Evolutionary conservation across 2,329 filamentous ascomycete species (phyloP), one percentile per base, ranked within the genome.

Genomic region (Alternaria sp.): DNA sequence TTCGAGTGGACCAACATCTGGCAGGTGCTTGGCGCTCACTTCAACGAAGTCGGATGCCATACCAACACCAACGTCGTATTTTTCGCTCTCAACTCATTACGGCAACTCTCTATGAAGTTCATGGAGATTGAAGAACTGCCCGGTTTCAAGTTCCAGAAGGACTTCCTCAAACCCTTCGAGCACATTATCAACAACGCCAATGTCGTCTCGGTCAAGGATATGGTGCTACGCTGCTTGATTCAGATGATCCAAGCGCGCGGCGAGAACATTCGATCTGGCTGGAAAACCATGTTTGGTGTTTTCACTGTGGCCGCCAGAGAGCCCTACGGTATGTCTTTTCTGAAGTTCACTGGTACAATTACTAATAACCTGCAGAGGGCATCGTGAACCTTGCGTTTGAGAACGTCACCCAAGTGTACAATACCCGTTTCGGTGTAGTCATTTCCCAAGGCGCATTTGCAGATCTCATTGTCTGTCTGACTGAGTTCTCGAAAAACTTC

Each of bases 111-210:
- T 1, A 98, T 99, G 94, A 91, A 94, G 17, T 99, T 99, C 77
- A 92, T 99, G 91, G 96, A 99, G 80, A 93, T 98, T 64, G 96
- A 97, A 78, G 96, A 99, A 79, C 82, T 99, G 70, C 93, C 96
- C 1, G 96, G 96, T 74, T 99, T 99, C 87, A 98, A 98, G 80
- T 99, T 99, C 77, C 96, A 99, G 74, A 99, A 99, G 79, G 95
- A 99, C 78, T 99, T 99, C 79, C 83, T 99, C 57, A 98, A 97
- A 81, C 96, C 96, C 0, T 99, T 99, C 73, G 95, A 99, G 82
- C 93, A 98, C 79, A 93, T 99, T 72, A 93, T 99, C 83, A 90
- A 92, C 61, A 98, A 99, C 78, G 96, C 93, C 45, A 93, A 86
- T 67, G 93, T 96, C 67, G 90, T 97, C 17, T 90, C 92, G 1